Conservation (phyloP, 352 stramenopile genomes). For the Pythium sp. region DNA sequence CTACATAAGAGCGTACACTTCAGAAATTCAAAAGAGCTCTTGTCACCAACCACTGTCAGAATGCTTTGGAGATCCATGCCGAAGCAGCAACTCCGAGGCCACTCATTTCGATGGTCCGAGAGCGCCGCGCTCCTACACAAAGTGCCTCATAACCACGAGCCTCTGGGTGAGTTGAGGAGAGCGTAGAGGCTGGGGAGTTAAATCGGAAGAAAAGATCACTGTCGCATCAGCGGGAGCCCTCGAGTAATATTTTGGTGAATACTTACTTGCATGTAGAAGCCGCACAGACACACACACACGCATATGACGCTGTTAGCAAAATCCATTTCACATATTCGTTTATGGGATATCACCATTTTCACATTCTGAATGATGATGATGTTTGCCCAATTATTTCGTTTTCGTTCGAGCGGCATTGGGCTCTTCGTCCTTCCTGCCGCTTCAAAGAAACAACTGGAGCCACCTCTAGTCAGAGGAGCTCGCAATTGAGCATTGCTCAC, state of each 20-base stretch:
- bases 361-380: background rate
- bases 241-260: background rate
- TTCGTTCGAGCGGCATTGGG: background rate
- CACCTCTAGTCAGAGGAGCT: background rate
- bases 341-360: background rate
- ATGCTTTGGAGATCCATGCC: background rate
- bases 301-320: background rate
- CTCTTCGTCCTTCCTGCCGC: background rate
- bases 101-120: slow-evolving; percentile 2
- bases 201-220: background rate
- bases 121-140: slow-evolving; percentile 8
- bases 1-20: too few relatives aligned
- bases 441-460: background rate
- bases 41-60: too few relatives aligned
- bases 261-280: background rate
- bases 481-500: background rate
- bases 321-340: background rate
- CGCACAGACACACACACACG: background rate
- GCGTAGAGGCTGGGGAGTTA: background rate
- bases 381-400: background rate
- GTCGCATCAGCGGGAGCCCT: background rate
- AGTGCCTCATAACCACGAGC: background rate
- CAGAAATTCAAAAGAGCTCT: too few relatives aligned
- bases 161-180: background rate
- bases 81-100: background rate